A percentile compares a stretch with the other conserved stretches of the same genome.
These are phyloP conservation scores for Pisolithus microcarpus DNA, from an alignment of 768 basidiomycete species.

Conservation along the genomic window DNA sequence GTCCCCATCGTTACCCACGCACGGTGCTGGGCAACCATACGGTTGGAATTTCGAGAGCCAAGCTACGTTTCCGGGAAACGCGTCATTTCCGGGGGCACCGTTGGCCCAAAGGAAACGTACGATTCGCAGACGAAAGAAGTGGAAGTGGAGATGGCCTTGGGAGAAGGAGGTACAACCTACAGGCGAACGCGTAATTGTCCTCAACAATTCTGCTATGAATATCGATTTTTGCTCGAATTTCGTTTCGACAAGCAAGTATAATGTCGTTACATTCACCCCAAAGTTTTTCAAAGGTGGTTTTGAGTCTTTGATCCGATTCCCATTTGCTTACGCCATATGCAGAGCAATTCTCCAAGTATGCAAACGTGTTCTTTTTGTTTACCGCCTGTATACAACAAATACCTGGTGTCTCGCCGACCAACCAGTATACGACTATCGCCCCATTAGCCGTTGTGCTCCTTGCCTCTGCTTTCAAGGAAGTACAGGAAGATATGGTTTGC, in stretches of 20 bases:
- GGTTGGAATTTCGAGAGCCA: slow-evolving; percentile 75
- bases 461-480: slow-evolving; percentile 93
- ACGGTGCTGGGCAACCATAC: slow-evolving; percentile 44
- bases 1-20: slow-evolving; percentile 31
- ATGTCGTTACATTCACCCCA: slow-evolving; percentile 74
- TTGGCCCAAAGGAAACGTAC: slow-evolving; percentile 12
- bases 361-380: slow-evolving; percentile 97
- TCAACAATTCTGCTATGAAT: slow-evolving; percentile 70
- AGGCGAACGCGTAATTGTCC: slow-evolving; percentile 73
- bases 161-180: slow-evolving; percentile 51
- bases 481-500: slow-evolving; percentile 87
- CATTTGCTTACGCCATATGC: slow-evolving; percentile 10
- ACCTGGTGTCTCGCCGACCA: slow-evolving; percentile 94
- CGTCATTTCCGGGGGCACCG: slow-evolving; percentile 31
- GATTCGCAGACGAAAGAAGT: slow-evolving; percentile 7
- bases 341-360: slow-evolving; percentile 99
- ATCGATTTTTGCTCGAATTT: slow-evolving; percentile 71
- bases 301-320: neutral
- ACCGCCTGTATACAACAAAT: slow-evolving; percentile 97
- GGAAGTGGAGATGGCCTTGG: slow-evolving; percentile 80
- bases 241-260: slow-evolving; percentile 95
- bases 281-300: slow-evolving; percentile 86
- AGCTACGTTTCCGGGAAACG: slow-evolving; percentile 41
- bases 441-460: slow-evolving; percentile 84
- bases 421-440: slow-evolving; percentile 88